These are phyloP conservation scores for Backusella liffmaniae DNA, from an alignment of 192 early-diverging fungal genomes.

Conservation along the genomic window DNA sequence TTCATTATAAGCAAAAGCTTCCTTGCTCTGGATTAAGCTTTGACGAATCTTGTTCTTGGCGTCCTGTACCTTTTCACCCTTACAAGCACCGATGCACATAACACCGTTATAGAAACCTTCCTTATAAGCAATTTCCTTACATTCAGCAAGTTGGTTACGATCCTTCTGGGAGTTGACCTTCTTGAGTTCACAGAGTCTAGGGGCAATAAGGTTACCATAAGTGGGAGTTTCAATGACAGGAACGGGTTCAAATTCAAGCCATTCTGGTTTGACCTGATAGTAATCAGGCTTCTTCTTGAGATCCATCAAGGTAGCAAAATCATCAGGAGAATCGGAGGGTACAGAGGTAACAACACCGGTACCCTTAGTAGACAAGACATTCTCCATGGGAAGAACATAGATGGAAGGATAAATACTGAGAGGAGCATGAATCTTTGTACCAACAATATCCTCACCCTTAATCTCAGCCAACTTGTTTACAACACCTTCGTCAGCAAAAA, in stretches of 20 bases:
- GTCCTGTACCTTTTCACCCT: constrained; percentile 85
- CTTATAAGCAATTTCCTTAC: constrained; percentile 96
- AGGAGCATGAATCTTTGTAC: constrained; percentile 89
- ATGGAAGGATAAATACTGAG: constrained; percentile 74
- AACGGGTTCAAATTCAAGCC: constrained; percentile 84
- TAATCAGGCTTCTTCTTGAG: constrained; percentile 92
- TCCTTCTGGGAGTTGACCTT: constrained; percentile 99
- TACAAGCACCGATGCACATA: constrained; percentile 81
- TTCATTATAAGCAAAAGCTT: constrained; percentile 91
- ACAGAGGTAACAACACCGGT: constrained; percentile 99
- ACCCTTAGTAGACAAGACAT: constrained; percentile 92
- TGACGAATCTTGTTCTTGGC: constrained; percentile 85
- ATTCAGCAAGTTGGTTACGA: constrained; percentile 84
- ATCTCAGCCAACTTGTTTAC: constrained; percentile 72
- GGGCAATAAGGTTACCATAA: constrained; percentile 85
- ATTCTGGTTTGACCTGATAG: constrained; percentile 86
- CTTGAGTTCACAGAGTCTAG: constrained; percentile 79
- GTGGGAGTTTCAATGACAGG: constrained; percentile 86
- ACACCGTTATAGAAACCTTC: constrained; percentile 95
- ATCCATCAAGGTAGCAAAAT: constrained; percentile 89
- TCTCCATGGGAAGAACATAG: constrained; percentile 97
- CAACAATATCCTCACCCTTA: constrained; percentile 78
- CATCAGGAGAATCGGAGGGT: constrained; percentile 98
- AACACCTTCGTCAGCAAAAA: constrained; percentile 70
- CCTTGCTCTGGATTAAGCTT: constrained; percentile 63